Evolutionary conservation across 108 stramenopile genomes (phyloP).

Genomic region (Mayamaea pseudoterrestris): DNA sequence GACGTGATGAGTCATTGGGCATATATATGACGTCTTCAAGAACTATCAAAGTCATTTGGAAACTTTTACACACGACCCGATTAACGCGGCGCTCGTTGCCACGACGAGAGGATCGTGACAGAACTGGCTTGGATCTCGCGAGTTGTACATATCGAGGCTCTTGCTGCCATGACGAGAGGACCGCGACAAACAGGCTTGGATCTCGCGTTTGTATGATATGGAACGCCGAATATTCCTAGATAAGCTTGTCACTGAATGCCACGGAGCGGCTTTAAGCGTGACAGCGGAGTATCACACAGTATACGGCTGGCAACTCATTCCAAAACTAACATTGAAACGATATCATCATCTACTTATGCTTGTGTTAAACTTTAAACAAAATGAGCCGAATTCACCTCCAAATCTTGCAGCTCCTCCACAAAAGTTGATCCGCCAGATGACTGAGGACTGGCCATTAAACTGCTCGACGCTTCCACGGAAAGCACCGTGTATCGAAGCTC

Average conservation of each 20-base stretch:
- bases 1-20: too few species aligned
- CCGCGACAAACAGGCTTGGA: too few species aligned
- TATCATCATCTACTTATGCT: background rate
- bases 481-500: slow-evolving; percentile 75
- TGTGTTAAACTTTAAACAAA: slow-evolving; percentile 23
- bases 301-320: too few species aligned
- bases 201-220: background rate
- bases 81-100: too few species aligned
- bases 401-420: slow-evolving; percentile 81
- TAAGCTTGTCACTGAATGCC: background rate
- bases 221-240: background rate
- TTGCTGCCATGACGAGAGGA: too few species aligned
- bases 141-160: too few species aligned
- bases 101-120: too few species aligned
- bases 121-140: too few species aligned
- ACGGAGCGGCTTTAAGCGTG: background rate
- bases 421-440: slow-evolving; percentile 39
- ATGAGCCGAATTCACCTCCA: slow-evolving; percentile 61
- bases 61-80: too few species aligned
- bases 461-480: slow-evolving; percentile 43
- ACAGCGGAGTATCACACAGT: background rate
- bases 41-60: too few species aligned
- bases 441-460: slow-evolving; percentile 40
- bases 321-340: background rate
- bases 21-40: too few species aligned